phyloP scores from a whole-genome alignment of 225 moss, liverwort and hornwort genomes.

The Antitrichia curtipendula region DNA sequence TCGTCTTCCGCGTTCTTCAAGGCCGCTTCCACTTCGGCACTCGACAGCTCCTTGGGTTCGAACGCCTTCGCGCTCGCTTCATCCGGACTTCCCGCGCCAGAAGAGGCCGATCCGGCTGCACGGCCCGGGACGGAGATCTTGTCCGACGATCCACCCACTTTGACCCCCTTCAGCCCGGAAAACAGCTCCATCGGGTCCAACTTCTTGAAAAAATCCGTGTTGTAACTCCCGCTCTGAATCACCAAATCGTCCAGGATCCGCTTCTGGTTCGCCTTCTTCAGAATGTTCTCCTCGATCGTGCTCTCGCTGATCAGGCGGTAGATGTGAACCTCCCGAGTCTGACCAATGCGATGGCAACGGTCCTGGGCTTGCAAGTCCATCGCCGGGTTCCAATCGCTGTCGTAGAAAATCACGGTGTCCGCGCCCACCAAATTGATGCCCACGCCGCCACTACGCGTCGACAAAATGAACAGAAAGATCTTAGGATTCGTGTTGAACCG shows the following conservation, averaged over 20 bases:
- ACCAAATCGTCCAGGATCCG: constrained; percentile 89
- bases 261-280: constrained; percentile 98
- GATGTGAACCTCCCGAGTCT: constrained; percentile 94
- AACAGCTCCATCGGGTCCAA: constrained; percentile 95
- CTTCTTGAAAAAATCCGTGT: constrained; percentile 96
- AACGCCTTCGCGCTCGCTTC: constrained; percentile 10
- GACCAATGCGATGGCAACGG: constrained; percentile 96
- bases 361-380: constrained; percentile 99
- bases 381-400: constrained; percentile 99
- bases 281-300: constrained; percentile 94
- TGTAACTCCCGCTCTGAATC: constrained; percentile 96
- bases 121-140: constrained; percentile 5
- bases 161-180: constrained; percentile 77
- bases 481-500: constrained; percentile 94
- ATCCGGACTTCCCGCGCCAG: neutral
- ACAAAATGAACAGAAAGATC: constrained; percentile 88
- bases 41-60: constrained; percentile 60
- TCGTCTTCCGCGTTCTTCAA: constrained; percentile 92
- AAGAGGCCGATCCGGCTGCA: neutral
- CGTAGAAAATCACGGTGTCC: constrained; percentile 97
- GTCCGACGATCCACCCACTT: constrained; percentile 6
- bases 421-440: constrained; percentile 95
- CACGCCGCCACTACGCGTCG: constrained; percentile 92
- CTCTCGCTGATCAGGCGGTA: constrained; percentile 97
- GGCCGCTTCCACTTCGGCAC: constrained; percentile 90